These are phyloP conservation scores for Ambrosia trifida DNA, from an alignment of 129 eudicot species.

Conservation along the genomic window DNA sequence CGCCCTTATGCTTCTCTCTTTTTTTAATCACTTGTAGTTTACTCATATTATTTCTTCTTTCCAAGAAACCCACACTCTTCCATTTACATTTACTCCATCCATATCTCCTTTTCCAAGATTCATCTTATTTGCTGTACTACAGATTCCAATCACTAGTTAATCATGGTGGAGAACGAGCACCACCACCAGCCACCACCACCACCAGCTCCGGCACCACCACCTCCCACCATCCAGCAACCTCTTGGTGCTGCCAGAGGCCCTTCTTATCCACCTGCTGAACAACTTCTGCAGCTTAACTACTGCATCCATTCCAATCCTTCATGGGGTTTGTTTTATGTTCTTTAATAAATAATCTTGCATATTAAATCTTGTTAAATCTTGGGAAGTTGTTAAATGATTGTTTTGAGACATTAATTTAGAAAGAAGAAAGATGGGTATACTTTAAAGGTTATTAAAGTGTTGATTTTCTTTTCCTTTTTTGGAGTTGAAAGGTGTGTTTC, in stretches of 20 bases:
- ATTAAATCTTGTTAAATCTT: conserved; percentile 26
- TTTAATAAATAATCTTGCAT: not conserved
- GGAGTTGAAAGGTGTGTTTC: conserved; percentile 7
- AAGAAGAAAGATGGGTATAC: conserved; percentile 26
- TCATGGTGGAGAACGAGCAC: conserved; percentile 64
- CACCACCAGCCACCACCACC: conserved; percentile 51
- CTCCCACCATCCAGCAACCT: conserved; percentile 50
- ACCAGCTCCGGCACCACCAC: conserved; percentile 38
- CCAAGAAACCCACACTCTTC: conserved; percentile 26
- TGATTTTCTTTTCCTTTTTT: not conserved
- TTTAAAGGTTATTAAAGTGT: conserved; percentile 14
- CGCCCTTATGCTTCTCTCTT: conserved; percentile 16
- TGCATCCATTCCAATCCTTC: conserved; percentile 99
- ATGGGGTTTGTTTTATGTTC: conserved; percentile 52
- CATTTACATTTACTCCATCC: not conserved
- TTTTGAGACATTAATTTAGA: conserved; percentile 1
- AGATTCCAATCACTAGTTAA: not conserved
- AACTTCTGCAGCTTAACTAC: conserved; percentile 73
- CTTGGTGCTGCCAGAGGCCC: conserved; percentile 84
- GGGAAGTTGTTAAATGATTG: conserved; percentile 5
- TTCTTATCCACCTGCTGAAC: conserved; percentile 73
- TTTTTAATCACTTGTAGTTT: conserved; percentile 14
- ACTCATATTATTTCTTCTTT: conserved; percentile 26
- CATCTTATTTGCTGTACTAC: not conserved
- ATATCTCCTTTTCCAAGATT: conserved; percentile 22